A percentile compares a stretch with the other conserved stretches of the same genome.
phyloP scores from a whole-genome alignment of 176 grass and related monocot species.

The Musa itinerans region DNA sequence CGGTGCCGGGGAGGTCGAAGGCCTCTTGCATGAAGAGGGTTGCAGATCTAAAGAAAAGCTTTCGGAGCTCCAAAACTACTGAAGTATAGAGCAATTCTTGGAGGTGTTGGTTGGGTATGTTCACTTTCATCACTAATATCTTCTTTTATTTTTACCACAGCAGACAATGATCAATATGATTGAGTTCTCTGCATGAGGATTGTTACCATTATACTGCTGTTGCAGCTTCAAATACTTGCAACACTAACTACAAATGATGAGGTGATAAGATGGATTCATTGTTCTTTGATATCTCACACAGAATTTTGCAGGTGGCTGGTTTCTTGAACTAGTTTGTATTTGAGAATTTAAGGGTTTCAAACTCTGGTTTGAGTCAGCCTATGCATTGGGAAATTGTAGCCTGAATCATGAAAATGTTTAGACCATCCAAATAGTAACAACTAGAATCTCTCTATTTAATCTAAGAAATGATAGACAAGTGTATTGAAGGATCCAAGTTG shows the following conservation, averaged over 20 bases:
- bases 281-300: not conserved
- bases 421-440: not conserved
- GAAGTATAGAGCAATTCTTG: not conserved
- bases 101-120: not conserved
- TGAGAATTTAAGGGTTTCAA: not conserved
- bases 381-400: not conserved
- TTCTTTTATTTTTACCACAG: not conserved
- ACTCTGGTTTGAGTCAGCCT: not conserved
- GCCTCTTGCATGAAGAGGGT: constrained; percentile 65
- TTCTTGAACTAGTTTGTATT: too few species aligned
- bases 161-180: not conserved
- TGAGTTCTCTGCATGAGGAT: not conserved
- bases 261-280: not conserved
- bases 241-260: not conserved
- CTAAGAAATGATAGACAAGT: not conserved
- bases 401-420: not conserved
- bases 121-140: not conserved
- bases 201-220: not conserved
- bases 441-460: not conserved
- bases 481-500: not conserved
- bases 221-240: not conserved
- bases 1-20: constrained; percentile 69
- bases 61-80: constrained; percentile 52
- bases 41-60: constrained; percentile 65
- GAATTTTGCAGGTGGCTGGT: not conserved